phyloP scores from a whole-genome alignment of 2,329 filamentous ascomycete genomes.

The Paramyrothecium roridum region DNA sequence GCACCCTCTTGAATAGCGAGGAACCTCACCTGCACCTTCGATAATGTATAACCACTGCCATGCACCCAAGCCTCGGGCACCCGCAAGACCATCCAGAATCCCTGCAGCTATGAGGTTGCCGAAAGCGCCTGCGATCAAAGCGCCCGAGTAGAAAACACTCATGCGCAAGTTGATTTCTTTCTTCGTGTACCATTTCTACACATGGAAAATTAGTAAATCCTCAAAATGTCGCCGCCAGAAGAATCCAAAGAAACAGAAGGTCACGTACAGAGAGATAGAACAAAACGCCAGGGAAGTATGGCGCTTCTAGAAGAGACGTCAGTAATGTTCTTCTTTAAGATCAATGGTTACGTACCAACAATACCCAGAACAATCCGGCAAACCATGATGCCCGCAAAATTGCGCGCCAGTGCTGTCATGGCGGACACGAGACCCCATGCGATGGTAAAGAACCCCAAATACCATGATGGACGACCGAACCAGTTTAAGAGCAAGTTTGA shows the following conservation, averaged over 20 bases:
- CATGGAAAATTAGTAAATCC: no score
- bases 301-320: slow-evolving; percentile 35
- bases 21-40: slow-evolving; percentile 11
- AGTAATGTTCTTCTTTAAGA: no score
- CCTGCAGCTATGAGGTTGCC: slow-evolving; percentile 28
- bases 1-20: no score
- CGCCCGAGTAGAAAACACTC: slow-evolving; percentile 27
- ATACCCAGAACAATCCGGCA: slow-evolving; percentile 48
- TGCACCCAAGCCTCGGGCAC: slow-evolving; percentile 6
- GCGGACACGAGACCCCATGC: slow-evolving; percentile 16
- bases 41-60: slow-evolving; percentile 23
- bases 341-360: slow-evolving; percentile 17
- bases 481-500: slow-evolving; percentile 25
- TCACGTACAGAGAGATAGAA: no score
- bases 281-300: slow-evolving; percentile 42
- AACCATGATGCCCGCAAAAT: slow-evolving; percentile 31
- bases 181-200: slow-evolving; percentile 32
- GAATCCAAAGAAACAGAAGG: no score
- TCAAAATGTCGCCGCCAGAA: no score
- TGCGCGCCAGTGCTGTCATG: slow-evolving; percentile 40
- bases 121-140: slow-evolving; percentile 25
- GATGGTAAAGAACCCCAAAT: slow-evolving; percentile 12
- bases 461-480: slow-evolving; percentile 2
- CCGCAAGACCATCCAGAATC: slow-evolving; percentile 21
- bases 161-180: slow-evolving; percentile 28